A percentile compares a stretch with the other conserved stretches of the same genome.
phyloP scores from a whole-genome alignment of 2,329 filamentous ascomycete genomes.

The Falciphora oryzae region DNA sequence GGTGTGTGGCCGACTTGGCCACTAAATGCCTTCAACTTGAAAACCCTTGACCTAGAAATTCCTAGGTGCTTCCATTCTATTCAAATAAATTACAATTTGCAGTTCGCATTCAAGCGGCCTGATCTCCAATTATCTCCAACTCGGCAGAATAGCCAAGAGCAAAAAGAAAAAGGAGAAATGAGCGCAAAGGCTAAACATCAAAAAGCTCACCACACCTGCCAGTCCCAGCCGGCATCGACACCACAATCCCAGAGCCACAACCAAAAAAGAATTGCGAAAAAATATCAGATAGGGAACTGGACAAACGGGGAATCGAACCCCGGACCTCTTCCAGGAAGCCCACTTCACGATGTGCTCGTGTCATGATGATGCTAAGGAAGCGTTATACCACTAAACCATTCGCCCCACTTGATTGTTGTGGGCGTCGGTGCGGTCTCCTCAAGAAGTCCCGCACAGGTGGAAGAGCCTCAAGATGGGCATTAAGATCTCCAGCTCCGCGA shows the following conservation, averaged over 20 bases:
- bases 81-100: too few species aligned
- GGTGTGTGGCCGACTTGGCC: too few species aligned
- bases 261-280: neutral
- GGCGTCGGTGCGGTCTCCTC: neutral
- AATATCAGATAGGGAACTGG: neutral
- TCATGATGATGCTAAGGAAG: neutral
- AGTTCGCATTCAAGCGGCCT: too few species aligned
- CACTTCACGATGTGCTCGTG: neutral
- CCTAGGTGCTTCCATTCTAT: too few species aligned
- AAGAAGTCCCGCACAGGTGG: neutral
- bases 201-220: neutral
- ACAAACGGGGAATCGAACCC: slow-evolving; percentile 9
- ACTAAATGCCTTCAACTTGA: too few species aligned
- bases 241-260: neutral
- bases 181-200: neutral
- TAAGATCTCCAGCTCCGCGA: too few species aligned
- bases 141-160: neutral
- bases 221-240: too few species aligned
- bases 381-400: neutral
- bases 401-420: neutral
- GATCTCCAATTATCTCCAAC: too few species aligned
- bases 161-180: slow-evolving; percentile 6
- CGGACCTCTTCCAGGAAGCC: slow-evolving; percentile 7
- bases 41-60: too few species aligned
- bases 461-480: neutral